Conservation (phyloP, 1,284 basidiomycete species). For the Ceratobasidium sp. region DNA sequence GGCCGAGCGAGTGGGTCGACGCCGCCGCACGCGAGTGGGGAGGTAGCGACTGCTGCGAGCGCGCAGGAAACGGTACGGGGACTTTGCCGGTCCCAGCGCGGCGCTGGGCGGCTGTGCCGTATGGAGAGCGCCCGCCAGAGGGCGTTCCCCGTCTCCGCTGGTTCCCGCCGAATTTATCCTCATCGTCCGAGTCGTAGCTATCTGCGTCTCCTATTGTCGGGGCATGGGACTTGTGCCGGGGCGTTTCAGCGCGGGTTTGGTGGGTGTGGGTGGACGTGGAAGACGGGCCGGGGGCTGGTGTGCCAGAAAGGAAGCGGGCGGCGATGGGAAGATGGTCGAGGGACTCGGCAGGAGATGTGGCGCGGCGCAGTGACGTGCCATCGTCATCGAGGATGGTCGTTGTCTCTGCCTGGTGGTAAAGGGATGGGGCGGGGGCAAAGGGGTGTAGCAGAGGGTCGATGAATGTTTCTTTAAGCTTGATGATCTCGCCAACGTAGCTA, state of each 20-base stretch:
- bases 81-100: constrained; percentile 26
- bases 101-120: constrained; percentile 59
- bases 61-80: constrained; percentile 72
- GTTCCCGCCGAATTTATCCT: constrained; percentile 48
- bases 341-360: constrained; percentile 69
- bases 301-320: constrained; percentile 84
- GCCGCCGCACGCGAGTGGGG: constrained; percentile 62
- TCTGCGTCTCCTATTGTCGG: constrained; percentile 65
- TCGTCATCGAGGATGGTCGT: constrained; percentile 68
- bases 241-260: constrained; percentile 55
- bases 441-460: constrained; percentile 89
- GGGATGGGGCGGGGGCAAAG: constrained; percentile 61
- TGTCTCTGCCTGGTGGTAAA: constrained; percentile 56
- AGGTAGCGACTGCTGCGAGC: constrained; percentile 80
- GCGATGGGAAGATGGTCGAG: constrained; percentile 87
- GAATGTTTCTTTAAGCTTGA: constrained; percentile 92
- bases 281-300: constrained; percentile 58
- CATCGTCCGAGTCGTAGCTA: constrained; percentile 75
- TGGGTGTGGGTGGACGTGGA: constrained; percentile 55
- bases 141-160: constrained; percentile 2
- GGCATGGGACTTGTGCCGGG: constrained; percentile 36
- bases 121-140: constrained; percentile 64
- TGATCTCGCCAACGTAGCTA: constrained; percentile 90
- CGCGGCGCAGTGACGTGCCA: constrained; percentile 56
- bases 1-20: constrained; percentile 72